Evolutionary conservation across 176 grass and related monocot species (phyloP).

Genomic region (Sorghum bicolor): DNA sequence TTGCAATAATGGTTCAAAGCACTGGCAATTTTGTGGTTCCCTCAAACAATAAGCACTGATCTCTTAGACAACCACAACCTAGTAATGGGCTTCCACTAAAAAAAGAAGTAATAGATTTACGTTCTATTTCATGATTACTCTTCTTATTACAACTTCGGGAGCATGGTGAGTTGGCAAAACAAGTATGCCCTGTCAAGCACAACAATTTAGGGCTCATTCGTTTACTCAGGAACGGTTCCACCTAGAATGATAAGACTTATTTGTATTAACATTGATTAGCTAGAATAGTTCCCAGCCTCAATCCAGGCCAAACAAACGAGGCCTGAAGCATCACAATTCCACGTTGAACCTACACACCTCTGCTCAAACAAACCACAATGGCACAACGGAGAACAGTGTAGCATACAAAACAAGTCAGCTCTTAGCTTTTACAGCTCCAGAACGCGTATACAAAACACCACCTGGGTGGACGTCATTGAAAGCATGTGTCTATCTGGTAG

Average conservation of each 20-base stretch:
- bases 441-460: background rate
- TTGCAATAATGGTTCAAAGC: background rate
- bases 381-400: background rate
- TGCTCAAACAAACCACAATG: background rate
- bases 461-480: background rate
- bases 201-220: too few species aligned
- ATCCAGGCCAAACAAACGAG: too few species aligned
- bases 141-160: background rate
- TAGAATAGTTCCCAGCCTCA: too few species aligned
- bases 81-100: background rate
- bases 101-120: background rate
- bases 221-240: too few species aligned
- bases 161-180: background rate
- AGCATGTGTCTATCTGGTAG: background rate
- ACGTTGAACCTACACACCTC: background rate
- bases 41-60: background rate
- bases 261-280: too few species aligned
- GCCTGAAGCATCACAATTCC: background rate
- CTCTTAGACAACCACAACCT: background rate
- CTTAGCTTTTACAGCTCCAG: background rate
- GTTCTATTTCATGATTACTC: background rate
- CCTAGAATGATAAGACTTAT: too few species aligned
- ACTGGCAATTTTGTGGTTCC: background rate
- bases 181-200: background rate
- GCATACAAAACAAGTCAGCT: constrained; percentile 15